phyloP scores from a whole-genome alignment of 202 grass and related monocot genomes.

The Zoysia matrella region DNA sequence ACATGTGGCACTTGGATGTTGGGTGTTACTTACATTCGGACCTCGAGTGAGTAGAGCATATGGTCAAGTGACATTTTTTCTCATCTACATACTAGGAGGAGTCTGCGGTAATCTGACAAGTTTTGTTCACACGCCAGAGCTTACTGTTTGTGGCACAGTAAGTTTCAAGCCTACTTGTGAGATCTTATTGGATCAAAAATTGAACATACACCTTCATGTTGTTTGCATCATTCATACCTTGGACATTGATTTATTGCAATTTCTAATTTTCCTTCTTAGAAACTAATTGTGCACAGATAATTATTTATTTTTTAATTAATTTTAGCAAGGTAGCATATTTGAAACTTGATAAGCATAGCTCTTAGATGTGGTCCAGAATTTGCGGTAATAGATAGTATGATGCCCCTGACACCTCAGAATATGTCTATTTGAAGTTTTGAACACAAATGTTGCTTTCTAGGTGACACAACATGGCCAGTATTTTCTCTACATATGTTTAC shows the following conservation, averaged over 20 bases:
- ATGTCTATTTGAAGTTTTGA: background rate
- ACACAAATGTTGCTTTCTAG: background rate
- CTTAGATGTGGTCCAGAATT: background rate
- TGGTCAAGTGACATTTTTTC: conserved; percentile 69
- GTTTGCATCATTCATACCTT: too few species aligned
- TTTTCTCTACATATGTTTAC: too few species aligned
- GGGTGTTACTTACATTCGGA: conserved; percentile 72
- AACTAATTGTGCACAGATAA: too few species aligned
- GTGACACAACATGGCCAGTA: background rate
- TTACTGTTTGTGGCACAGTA: conserved; percentile 85
- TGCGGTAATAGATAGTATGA: background rate
- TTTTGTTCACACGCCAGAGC: conserved; percentile 77
- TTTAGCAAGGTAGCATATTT: too few species aligned
- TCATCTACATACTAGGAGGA: conserved; percentile 85
- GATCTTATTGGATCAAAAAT: background rate
- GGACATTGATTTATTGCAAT: too few species aligned
- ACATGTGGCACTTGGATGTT: conserved; percentile 76
- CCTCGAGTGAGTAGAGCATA: conserved; percentile 70
- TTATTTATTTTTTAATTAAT: too few species aligned
- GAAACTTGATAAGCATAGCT: background rate
- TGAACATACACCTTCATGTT: too few species aligned
- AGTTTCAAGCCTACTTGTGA: conserved; percentile 28
- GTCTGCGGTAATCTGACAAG: conserved; percentile 79
- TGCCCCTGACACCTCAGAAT: background rate
- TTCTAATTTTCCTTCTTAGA: too few species aligned